Conservation (phyloP, 805 yeast species). For the Metschnikowia dekortorum region DNA sequence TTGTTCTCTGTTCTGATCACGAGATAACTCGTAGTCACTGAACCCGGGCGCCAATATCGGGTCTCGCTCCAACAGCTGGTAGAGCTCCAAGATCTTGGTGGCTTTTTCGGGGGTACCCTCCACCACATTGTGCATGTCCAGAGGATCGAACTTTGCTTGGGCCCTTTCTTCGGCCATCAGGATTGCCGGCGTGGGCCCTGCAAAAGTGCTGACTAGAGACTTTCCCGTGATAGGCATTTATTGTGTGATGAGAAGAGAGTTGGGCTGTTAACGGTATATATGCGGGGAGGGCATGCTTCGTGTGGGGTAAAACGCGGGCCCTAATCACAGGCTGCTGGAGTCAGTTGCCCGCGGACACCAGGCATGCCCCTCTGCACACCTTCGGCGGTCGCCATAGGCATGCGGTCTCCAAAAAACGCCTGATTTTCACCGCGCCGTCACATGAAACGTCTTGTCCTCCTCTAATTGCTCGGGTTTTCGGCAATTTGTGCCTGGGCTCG, state of each 20-base stretch:
- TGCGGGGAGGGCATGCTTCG: neutral
- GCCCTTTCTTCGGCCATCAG: slow-evolving; percentile 32
- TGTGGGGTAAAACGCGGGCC: slow-evolving; percentile 6
- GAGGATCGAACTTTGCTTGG: slow-evolving; percentile 28
- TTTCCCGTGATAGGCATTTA: slow-evolving; percentile 18
- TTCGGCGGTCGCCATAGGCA: too few relatives aligned
- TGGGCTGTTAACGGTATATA: neutral
- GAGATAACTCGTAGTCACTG: slow-evolving; percentile 31
- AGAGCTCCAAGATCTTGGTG: slow-evolving; percentile 23
- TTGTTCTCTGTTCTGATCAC: slow-evolving; percentile 28
- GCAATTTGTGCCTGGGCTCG: too few relatives aligned
- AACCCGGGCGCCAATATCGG: slow-evolving; percentile 29
- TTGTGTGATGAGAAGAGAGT: neutral
- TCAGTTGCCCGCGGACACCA: neutral
- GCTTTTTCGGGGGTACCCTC: slow-evolving; percentile 39
- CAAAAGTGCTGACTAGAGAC: slow-evolving; percentile 20
- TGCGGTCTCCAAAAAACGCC: neutral
- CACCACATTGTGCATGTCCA: slow-evolving; percentile 37
- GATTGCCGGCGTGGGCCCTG: slow-evolving; percentile 33
- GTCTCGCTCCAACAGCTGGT: slow-evolving; percentile 36
- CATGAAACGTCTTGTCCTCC: too few relatives aligned
- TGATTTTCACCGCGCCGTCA: neutral
- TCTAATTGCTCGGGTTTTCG: too few relatives aligned
- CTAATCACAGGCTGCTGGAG: slow-evolving; percentile 3
- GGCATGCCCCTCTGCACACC: too few relatives aligned